These are phyloP conservation scores for Ascoidea tarda DNA, from an alignment of 805 yeast species.

Conservation along the genomic window DNA sequence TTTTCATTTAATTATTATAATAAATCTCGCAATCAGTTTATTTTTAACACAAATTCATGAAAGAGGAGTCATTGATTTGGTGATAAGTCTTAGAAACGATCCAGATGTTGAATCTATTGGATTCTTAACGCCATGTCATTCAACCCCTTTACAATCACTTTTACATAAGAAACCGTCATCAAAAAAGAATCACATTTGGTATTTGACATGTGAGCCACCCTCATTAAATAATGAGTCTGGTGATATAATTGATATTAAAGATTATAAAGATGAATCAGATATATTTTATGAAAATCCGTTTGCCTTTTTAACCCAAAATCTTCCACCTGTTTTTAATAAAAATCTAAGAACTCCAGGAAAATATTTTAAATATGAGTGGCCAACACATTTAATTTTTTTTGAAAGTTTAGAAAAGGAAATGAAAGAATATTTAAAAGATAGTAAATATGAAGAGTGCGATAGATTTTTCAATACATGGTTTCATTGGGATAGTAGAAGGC, in stretches of 20 bases:
- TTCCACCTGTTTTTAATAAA: slow-evolving; percentile 26
- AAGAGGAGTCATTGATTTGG: slow-evolving; percentile 67
- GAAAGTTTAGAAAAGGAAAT: slow-evolving; percentile 41
- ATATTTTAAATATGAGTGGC: slow-evolving; percentile 38
- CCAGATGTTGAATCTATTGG: slow-evolving; percentile 42
- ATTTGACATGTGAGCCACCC: slow-evolving; percentile 89
- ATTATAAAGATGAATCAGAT: slow-evolving; percentile 81
- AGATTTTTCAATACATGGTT: slow-evolving; percentile 65
- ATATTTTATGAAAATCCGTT: slow-evolving; percentile 55
- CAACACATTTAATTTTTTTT: slow-evolving; percentile 60
- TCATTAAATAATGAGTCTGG: slow-evolving; percentile 14
- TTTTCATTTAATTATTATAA: slow-evolving; percentile 13
- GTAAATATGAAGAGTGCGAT: slow-evolving; percentile 29
- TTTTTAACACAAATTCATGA: slow-evolving; percentile 65
- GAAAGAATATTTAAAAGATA: slow-evolving; percentile 23
- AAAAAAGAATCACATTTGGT: slow-evolving; percentile 41
- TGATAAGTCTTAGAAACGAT: slow-evolving; percentile 32
- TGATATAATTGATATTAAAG: background rate
- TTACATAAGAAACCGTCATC: slow-evolving; percentile 43
- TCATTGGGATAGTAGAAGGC: slow-evolving; percentile 78
- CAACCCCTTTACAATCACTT: slow-evolving; percentile 89
- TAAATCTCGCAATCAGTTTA: slow-evolving; percentile 29
- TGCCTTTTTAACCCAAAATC: slow-evolving; percentile 36
- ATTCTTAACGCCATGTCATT: slow-evolving; percentile 90
- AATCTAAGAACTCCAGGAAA: slow-evolving; percentile 14